phyloP scores from a whole-genome alignment of 805 yeast genomes.

The Metschnikowia gruessii region DNA sequence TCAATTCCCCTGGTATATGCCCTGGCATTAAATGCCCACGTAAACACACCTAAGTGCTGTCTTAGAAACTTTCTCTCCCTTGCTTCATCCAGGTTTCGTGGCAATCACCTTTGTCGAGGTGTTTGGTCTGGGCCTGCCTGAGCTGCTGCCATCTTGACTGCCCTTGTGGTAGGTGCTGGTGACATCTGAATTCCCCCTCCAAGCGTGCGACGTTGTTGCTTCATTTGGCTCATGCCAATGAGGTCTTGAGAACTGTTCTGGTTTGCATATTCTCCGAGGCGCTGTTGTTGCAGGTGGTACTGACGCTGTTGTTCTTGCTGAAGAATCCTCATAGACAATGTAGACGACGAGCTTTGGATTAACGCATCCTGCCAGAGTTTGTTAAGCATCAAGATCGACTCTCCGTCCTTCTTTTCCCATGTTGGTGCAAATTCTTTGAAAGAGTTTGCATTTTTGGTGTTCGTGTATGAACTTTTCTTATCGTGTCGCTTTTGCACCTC shows the following conservation, averaged over 20 bases:
- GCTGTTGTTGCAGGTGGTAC: slow-evolving; percentile 7
- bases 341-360: slow-evolving; percentile 18
- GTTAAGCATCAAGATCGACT: slow-evolving; percentile 25
- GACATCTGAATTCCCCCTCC: neutral
- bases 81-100: neutral
- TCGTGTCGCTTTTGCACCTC: slow-evolving; percentile 25
- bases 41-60: no score
- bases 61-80: neutral
- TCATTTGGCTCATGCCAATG: slow-evolving; percentile 7
- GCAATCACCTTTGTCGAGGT: neutral
- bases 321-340: slow-evolving; percentile 10
- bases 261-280: slow-evolving; percentile 3
- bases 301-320: slow-evolving; percentile 16
- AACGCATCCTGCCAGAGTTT: slow-evolving; percentile 43
- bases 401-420: slow-evolving; percentile 33
- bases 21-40: neutral
- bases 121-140: slow-evolving; percentile 11
- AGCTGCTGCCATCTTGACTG: slow-evolving; percentile 30
- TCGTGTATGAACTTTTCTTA: slow-evolving; percentile 12
- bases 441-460: slow-evolving; percentile 25
- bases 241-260: slow-evolving; percentile 7
- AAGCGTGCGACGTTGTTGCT: slow-evolving; percentile 5
- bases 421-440: slow-evolving; percentile 35
- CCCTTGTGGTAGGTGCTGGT: slow-evolving; percentile 32
- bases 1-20: no score